A percentile compares a stretch with the other conserved stretches of the same genome.
phyloP scores from a whole-genome alignment of 2,329 filamentous ascomycete genomes.

The Cytospora paraplurivora region DNA sequence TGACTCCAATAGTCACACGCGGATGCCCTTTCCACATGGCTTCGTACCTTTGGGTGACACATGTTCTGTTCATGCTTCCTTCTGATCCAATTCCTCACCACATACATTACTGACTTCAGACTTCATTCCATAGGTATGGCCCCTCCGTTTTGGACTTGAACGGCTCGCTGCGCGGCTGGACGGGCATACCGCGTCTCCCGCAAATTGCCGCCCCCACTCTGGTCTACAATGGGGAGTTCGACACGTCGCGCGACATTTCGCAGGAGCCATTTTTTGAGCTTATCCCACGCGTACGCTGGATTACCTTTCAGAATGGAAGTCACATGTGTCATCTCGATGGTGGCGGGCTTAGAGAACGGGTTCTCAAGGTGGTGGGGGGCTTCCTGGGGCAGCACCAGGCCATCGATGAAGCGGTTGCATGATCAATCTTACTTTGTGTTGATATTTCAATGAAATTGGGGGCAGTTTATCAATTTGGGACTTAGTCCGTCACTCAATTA shows the following conservation, averaged over 20 bases:
- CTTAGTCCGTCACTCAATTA: not conserved
- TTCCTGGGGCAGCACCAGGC: constrained; percentile 30
- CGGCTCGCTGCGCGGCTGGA: constrained; percentile 31
- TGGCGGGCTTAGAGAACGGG: constrained; percentile 28
- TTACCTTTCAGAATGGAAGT: constrained; percentile 30
- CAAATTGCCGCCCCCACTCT: constrained; percentile 32
- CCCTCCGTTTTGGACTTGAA: constrained; percentile 28
- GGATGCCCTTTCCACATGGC: constrained; percentile 5
- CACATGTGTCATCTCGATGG: constrained; percentile 34
- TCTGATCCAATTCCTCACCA: constrained; percentile 9
- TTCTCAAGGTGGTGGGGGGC: constrained; percentile 32
- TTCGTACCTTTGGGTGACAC: constrained; percentile 8
- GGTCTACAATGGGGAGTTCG: constrained; percentile 35
- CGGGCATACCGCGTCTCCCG: constrained; percentile 30
- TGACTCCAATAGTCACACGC: not conserved
- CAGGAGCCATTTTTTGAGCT: constrained; percentile 33
- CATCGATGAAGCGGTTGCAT: constrained; percentile 6
- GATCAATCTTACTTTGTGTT: constrained; percentile 3
- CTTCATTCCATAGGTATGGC: constrained; percentile 29
- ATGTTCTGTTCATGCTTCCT: constrained; percentile 14
- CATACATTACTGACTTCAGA: constrained; percentile 7
- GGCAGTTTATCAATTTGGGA: not conserved
- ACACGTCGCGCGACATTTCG: constrained; percentile 34
- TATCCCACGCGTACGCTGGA: constrained; percentile 33
- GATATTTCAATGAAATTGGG: not conserved